Base-by-base conservation (phyloP, 495 filamentous ascomycete genomes). In the Lophium mytilinum region DNA sequence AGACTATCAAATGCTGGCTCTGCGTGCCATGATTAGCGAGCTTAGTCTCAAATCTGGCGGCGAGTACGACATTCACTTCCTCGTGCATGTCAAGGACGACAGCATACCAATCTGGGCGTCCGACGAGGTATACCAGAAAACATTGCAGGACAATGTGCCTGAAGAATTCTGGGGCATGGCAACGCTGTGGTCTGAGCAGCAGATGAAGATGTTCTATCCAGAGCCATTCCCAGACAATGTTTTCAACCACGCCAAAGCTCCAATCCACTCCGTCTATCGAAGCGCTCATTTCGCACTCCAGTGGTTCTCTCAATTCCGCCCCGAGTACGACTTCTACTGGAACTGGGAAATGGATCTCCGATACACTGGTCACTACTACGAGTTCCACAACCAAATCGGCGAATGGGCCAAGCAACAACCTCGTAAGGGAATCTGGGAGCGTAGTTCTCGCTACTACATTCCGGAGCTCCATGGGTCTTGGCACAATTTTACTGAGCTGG, bases 341-440 rank as follows among this genome's bases (percentile, higher is more conserved):
- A 80, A 83, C 60, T 74, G 79, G 72, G 80, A 83, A 69, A 79
- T 83, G 73, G 80, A 83, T 69, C 63, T 81, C 58, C 73, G 80
- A 47, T 79, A 80, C 66, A 73, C 70, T 30, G 80, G 80, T 47
- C 76, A 82, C 66, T 76, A 79, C 48, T 80, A 78, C 58, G 74
- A 79, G 57, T 77, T 78, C 65, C 72, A 80, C 53, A 71, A 71
- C 62, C 63, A 66, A 15, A 52, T 80, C 19, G 53, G 72, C 45
- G 68, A 72, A 15, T 78, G 75, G 68, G 80, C 79, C 21, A 74
- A 73, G 50, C 67, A 72, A 48, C 79, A 83, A 61, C 80, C 80
- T 12, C 76, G 80, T 30, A 81, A 76, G 48, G 64, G 70, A 9
- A 56, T 78, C 8, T 78, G 76, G 76, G 76, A 78, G 59, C 73